Evolutionary conservation across 139 green algal genomes (phyloP), one percentile per base, ranked within the genome.

Genomic region (Coccomyxa sp.): DNA sequence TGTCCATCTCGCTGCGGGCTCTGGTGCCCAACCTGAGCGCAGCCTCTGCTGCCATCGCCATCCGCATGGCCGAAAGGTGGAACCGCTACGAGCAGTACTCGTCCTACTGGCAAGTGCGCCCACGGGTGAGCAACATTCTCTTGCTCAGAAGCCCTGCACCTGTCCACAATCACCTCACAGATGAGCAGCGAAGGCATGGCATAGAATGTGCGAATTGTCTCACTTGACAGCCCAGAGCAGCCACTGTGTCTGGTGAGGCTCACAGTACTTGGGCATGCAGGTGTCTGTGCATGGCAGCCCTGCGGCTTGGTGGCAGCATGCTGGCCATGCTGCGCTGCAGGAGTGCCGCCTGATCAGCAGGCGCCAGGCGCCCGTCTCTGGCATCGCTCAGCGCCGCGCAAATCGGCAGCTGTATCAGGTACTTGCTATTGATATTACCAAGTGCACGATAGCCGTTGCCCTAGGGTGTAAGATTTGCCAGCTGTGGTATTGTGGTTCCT

Each of bases 301-400:
- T 36, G 33, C 41, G 29, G 54, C 39, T 34, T 91, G 87, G 87
- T 91, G 87, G 87, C 84, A 82, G 69, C 87, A 91, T 73, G 85
- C 82, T 34, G 83, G 81, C 39, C 50, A 41, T 40, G 70, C 78
- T 38, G 68, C 84, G 0, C 33, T 38, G 0, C 31, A 39, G 8
- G 77, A 82, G 55, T 84, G 74, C 64, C 50, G 50, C 4, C 55
- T 33, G 4, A 38, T 85, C 12, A 70, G 44, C 14, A 69, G 86
- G 22, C 44, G 39, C 0, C 50, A 90, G 81, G 75, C 82, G 6
- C 54, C 82, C 3, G 73, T 88, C 33, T 29, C n/a, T 0, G 38
- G 9, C 6, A 44, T 91, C 37, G 74, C 40, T 36, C 14, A 7
- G 8, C 73, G 86, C 31, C 75, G 78, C 8, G 54, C 29, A 39